Percentiles rank a stretch among this genome's conserved stretches.
These are phyloP conservation scores for Dioscorea alata DNA, from an alignment of 106 monocot species.

Conservation along the genomic window DNA sequence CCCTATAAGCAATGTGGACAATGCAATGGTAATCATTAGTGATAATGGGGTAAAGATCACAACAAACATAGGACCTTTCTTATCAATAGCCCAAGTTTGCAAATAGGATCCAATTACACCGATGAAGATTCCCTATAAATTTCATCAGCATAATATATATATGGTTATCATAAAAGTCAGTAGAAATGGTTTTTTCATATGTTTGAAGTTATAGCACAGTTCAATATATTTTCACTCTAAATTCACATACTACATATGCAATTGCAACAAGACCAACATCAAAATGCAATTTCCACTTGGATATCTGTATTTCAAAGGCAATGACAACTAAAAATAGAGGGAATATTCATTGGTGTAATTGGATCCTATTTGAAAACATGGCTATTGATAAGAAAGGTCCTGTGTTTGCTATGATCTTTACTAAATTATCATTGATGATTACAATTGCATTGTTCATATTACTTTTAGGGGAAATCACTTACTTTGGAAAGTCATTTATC, in stretches of 20 bases:
- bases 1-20: slow-evolving; percentile 22
- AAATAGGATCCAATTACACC: slow-evolving; percentile 26
- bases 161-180: background rate
- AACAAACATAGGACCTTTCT: slow-evolving; percentile 35
- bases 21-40: slow-evolving; percentile 20
- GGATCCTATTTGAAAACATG: too few relatives aligned
- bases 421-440: slow-evolving; percentile 16
- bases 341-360: too few relatives aligned
- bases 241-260: slow-evolving; percentile 30
- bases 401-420: slow-evolving; percentile 25
- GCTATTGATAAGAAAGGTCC: too few relatives aligned
- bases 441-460: slow-evolving; percentile 13
- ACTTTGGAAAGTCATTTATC: slow-evolving; percentile 40
- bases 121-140: slow-evolving; percentile 25
- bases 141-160: background rate
- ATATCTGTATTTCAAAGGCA: slow-evolving; percentile 32
- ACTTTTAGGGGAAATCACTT: slow-evolving; percentile 9
- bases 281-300: slow-evolving; percentile 33
- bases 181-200: background rate
- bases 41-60: slow-evolving; percentile 27
- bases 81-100: slow-evolving; percentile 42
- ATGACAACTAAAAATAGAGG: slow-evolving; percentile 29
- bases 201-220: background rate
- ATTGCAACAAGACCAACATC: slow-evolving; percentile 38
- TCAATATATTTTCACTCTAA: background rate